Conservation (phyloP, 495 filamentous ascomycete genomes). For the Tuber magnatum region DNA sequence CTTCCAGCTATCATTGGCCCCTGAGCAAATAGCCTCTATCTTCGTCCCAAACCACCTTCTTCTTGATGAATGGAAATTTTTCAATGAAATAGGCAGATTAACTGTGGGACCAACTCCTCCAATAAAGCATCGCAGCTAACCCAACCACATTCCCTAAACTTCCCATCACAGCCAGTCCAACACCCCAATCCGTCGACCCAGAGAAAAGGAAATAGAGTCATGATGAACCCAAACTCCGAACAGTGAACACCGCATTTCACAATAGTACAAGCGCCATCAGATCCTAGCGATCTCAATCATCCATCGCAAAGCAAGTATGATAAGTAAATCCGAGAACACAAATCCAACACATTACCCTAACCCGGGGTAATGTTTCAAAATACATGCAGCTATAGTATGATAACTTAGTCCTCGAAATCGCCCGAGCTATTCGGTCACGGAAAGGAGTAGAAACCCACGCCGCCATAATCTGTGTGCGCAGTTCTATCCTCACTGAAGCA, state of each 20-base stretch:
- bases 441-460: neutral
- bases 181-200: neutral
- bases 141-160: neutral
- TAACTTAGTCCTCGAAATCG: neutral
- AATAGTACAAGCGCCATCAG: neutral
- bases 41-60: neutral
- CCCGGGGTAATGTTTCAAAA: neutral
- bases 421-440: neutral
- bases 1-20: neutral
- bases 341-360: neutral
- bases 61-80: neutral
- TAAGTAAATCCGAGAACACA: neutral
- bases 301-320: neutral
- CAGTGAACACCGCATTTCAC: neutral
- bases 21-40: neutral
- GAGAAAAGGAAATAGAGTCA: neutral
- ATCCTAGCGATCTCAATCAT: neutral
- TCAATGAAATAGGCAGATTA: neutral
- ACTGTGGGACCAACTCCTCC: neutral
- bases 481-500: neutral
- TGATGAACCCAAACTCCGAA: neutral
- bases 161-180: neutral
- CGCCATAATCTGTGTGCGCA: neutral
- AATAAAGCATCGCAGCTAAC: neutral
- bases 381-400: neutral